These are phyloP conservation scores for Geotrichum phurueaensis DNA, from an alignment of 1,139 yeast genomes.

Conservation along the genomic window DNA sequence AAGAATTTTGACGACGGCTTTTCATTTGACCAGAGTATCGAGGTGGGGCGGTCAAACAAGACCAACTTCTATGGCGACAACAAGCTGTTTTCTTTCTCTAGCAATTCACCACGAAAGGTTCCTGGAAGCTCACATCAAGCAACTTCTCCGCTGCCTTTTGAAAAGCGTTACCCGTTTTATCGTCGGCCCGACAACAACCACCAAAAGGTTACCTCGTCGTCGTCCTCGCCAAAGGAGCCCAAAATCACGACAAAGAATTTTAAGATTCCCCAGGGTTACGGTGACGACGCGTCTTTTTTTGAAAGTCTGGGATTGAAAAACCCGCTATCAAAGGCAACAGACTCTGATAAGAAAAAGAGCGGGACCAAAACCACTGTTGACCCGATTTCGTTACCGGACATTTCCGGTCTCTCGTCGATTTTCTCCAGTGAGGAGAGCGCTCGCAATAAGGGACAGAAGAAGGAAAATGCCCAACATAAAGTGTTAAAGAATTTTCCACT, in stretches of 20 bases:
- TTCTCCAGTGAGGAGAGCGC: conserved; percentile 23
- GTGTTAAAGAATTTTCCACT: conserved; percentile 27
- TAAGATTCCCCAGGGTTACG: conserved; percentile 25
- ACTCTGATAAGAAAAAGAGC: conserved; percentile 3
- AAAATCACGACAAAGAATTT: conserved; percentile 10
- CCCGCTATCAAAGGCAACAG: not conserved
- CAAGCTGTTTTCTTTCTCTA: conserved; percentile 4
- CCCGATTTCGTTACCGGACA: conserved; percentile 23
- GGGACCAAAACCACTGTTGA: not conserved
- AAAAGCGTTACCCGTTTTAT: conserved; percentile 6
- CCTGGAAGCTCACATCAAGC: not conserved
- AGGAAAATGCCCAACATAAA: conserved; percentile 21
- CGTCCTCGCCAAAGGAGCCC: conserved; percentile 10
- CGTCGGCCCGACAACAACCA: conserved; percentile 8
- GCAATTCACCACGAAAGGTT: not conserved
- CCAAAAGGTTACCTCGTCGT: conserved; percentile 19
- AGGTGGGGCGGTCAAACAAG: conserved; percentile 19
- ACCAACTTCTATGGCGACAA: not conserved
- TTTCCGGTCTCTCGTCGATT: conserved; percentile 27
- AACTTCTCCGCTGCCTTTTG: conserved; percentile 6
- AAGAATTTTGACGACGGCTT: not conserved
- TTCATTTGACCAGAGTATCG: conserved; percentile 19
- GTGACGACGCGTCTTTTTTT: conserved; percentile 25
- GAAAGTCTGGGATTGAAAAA: conserved; percentile 14
- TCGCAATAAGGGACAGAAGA: conserved; percentile 15